phyloP scores from a whole-genome alignment of 768 basidiomycete genomes.

The Kwoniella sp. region DNA sequence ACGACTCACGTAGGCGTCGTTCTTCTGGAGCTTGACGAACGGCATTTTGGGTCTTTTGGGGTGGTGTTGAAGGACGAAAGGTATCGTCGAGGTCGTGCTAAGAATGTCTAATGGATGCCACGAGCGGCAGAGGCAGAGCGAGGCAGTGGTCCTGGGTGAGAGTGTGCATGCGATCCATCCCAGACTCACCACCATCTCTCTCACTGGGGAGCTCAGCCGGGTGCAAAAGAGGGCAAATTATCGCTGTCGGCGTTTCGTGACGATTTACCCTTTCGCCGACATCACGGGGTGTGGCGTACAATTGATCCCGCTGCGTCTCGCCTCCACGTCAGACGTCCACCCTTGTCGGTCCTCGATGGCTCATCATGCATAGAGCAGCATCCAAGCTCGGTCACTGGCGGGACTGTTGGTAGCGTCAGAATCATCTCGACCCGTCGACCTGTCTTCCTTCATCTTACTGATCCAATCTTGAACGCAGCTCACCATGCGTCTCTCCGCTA shows the following conservation, averaged over 20 bases:
- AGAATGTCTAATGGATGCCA: not conserved
- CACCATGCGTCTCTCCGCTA: slow-evolving; percentile 1
- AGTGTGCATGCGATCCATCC: no score
- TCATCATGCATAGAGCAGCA: no score
- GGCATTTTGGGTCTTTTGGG: slow-evolving; percentile 57
- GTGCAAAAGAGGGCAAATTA: no score
- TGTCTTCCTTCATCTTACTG: no score
- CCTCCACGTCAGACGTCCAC: slow-evolving; percentile 22
- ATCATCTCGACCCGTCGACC: not conserved
- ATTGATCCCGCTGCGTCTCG: not conserved
- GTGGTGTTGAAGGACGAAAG: slow-evolving; percentile 11
- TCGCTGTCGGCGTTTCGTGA: slow-evolving; percentile 10
- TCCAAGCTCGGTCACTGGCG: no score
- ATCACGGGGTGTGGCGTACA: not conserved
- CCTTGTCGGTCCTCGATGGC: no score
- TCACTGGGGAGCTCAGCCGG: no score
- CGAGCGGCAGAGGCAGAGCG: not conserved
- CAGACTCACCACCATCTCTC: no score
- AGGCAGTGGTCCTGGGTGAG: no score
- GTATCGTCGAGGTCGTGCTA: not conserved
- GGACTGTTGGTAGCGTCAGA: no score
- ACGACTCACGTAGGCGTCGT: slow-evolving; percentile 74
- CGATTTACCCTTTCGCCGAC: not conserved
- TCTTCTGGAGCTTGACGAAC: slow-evolving; percentile 96
- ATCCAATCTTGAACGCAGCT: not conserved